Evolutionary conservation across 2,329 filamentous ascomycete genomes (phyloP), one percentile per base, ranked within the genome.

Genomic region (Trichoderma asperellum): DNA sequence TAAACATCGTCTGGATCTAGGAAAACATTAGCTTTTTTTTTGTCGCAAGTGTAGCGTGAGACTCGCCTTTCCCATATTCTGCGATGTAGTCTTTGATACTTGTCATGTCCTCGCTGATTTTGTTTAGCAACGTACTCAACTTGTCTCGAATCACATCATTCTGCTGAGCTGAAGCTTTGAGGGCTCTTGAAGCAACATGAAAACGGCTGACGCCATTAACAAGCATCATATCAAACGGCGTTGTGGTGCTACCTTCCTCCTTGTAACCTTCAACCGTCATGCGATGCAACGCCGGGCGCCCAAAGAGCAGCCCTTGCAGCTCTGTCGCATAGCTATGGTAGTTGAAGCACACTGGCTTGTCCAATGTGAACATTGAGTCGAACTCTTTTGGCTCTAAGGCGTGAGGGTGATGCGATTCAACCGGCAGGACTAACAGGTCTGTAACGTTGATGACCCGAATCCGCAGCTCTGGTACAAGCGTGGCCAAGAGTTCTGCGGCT

Each of bases 211-310:
- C 86, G 24, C 80, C 73, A 73, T 92, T 91, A 5, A 85, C 77
- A 1, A 64, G 61, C 61, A 64, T 64, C 89, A 91, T 91, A 73
- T 91, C 87, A 73, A 91, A 91, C 2, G 89, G 89, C 2, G 88
- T 91, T 0, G 88, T 91, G 0, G 89, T 91, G 64, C 82, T 87
- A 0, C 88, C 89, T 76, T 91, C 89, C 74, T 91, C 89, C 32
- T 83, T 83, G 72, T 91, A 91, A 4, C 85, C 87, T 16, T 83
- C 83, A 8, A 91, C 84, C 0, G 77, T 83, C 70, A 89, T 83
- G 2, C 87, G 82, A 5, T 86, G 81, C 18, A 86, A 73, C 11
- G 80, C 78, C 0, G 81, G 82, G 0, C 88, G 81, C 0, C 87
- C 87, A 73, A 91, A 91, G 2, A 91, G 77, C 32, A 91, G 75